These are phyloP conservation scores for Annulohypoxylon stygium DNA, from an alignment of 495 filamentous ascomycete genomes.

Conservation along the genomic window DNA sequence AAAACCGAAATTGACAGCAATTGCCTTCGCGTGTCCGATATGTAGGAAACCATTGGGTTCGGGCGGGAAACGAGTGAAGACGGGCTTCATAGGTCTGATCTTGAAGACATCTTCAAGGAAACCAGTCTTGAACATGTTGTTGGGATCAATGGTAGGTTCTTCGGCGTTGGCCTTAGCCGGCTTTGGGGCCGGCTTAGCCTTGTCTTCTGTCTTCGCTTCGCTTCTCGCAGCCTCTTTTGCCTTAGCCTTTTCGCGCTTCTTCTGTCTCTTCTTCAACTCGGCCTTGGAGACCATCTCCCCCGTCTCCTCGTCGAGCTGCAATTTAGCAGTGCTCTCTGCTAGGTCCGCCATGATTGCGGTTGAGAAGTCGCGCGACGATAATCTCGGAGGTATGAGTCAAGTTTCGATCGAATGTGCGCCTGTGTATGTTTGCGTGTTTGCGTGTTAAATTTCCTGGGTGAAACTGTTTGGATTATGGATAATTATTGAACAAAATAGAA, in stretches of 20 bases:
- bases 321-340: conserved; percentile 66
- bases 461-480: not conserved
- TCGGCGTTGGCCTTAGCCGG: conserved; percentile 54
- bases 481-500: not conserved
- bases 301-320: conserved; percentile 74
- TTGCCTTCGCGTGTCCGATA: conserved; percentile 96
- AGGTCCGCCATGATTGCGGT: conserved; percentile 68
- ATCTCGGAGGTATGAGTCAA: not conserved
- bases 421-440: not conserved
- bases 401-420: too few species aligned
- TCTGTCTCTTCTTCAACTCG: conserved; percentile 73
- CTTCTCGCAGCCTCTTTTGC: conserved; percentile 52
- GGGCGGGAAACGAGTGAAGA: conserved; percentile 89
- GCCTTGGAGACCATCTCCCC: conserved; percentile 75
- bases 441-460: not conserved
- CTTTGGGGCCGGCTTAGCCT: conserved; percentile 59
- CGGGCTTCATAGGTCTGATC: conserved; percentile 74
- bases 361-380: not conserved
- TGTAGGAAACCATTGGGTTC: conserved; percentile 86
- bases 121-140: conserved; percentile 86
- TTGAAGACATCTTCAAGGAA: conserved; percentile 86
- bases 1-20: conserved; percentile 96
- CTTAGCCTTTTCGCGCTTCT: conserved; percentile 68
- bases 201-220: conserved; percentile 49
- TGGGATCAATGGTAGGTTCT: conserved; percentile 69